These are phyloP conservation scores for Syncephalastrum racemosum DNA, from an alignment of 371 early-diverging fungal genomes.

Conservation along the genomic window DNA sequence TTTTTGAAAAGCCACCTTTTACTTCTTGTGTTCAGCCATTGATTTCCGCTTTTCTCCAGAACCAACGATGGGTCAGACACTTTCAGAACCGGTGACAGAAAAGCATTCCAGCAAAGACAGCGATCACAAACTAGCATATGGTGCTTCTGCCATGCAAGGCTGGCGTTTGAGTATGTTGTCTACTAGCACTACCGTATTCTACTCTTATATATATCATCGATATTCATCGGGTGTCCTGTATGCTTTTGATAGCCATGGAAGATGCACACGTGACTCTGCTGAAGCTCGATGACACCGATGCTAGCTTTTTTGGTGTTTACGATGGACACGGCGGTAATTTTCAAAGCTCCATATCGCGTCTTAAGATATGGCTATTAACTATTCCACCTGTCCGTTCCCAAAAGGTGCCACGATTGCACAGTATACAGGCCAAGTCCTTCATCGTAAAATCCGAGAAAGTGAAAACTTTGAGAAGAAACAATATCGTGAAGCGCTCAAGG, in stretches of 20 bases:
- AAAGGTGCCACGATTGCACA: constrained; percentile 80
- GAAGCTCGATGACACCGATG: constrained; percentile 55
- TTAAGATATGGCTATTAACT: not conserved
- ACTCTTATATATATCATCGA: not conserved
- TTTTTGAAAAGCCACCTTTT: too few species aligned
- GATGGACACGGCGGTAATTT: constrained; percentile 96
- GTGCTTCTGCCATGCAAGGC: constrained; percentile 95
- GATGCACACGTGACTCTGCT: constrained; percentile 94
- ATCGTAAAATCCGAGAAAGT: constrained; percentile 67
- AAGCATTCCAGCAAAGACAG: constrained; percentile 77
- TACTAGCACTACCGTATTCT: not conserved
- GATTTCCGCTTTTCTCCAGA: too few species aligned
- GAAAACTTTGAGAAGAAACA: constrained; percentile 67
- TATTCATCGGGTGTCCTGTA: not conserved
- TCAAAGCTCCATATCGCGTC: not conserved
- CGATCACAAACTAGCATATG: constrained; percentile 80
- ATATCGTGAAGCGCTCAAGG: constrained; percentile 74
- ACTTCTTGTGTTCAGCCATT: too few species aligned
- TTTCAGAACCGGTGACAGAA: constrained; percentile 91
- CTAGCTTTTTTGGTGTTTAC: constrained; percentile 92
- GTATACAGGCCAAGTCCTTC: constrained; percentile 81
- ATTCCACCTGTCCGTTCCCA: not conserved
- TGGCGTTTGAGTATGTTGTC: constrained; percentile 89
- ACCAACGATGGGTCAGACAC: constrained; percentile 89
- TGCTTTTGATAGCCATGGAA: constrained; percentile 82